Conservation (phyloP, 352 stramenopile genomes). For the Blastocystis sp. region DNA sequence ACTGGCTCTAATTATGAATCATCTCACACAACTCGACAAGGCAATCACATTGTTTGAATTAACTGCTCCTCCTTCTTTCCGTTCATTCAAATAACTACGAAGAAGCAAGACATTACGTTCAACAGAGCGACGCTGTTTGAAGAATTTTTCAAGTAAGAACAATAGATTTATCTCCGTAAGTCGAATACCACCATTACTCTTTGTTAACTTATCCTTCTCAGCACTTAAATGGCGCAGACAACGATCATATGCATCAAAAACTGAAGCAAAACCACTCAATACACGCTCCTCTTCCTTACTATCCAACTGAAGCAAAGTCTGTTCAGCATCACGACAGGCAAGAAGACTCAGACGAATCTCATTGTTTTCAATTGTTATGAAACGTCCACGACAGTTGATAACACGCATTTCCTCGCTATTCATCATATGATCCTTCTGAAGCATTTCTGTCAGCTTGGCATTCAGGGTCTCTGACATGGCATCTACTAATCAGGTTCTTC, state of each 20-base stretch:
- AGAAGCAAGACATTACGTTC: constrained; percentile 9
- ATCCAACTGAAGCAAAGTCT: not conserved
- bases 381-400: not conserved
- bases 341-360: not conserved
- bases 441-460: not conserved
- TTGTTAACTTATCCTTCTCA: not conserved
- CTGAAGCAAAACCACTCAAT: not conserved
- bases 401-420: constrained; percentile 9
- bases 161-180: not conserved
- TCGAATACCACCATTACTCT: not conserved
- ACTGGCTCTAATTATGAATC: not conserved
- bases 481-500: not conserved
- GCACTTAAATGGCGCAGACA: not conserved
- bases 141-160: not conserved
- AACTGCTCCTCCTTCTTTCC: not conserved
- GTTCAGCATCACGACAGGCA: not conserved
- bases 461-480: not conserved
- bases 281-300: not conserved
- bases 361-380: not conserved
- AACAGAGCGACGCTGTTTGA: not conserved
- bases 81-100: not conserved
- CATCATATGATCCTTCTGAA: not conserved
- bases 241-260: constrained; percentile 19
- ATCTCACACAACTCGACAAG: no score
- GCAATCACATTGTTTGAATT: constrained; percentile 9